Evolutionary conservation across 2,329 filamentous ascomycete genomes (phyloP).

Genomic region (Alternaria ventricosa): DNA sequence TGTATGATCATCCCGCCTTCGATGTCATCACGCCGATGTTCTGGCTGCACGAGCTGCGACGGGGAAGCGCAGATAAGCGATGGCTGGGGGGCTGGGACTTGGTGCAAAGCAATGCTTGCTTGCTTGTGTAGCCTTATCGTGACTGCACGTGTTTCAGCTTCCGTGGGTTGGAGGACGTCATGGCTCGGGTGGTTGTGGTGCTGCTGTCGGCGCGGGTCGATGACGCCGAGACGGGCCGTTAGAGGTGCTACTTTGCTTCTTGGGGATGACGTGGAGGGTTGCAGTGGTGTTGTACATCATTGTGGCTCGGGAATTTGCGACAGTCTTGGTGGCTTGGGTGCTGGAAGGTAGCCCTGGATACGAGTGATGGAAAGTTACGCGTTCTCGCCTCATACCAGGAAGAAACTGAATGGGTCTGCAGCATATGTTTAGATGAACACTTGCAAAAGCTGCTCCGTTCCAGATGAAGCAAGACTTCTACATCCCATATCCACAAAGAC

Average conservation of each 20-base stretch:
- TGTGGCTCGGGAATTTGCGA: not conserved
- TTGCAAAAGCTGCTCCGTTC: not conserved
- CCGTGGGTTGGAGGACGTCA: slow-evolving; percentile 2
- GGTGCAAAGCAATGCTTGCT: not conserved
- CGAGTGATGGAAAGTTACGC: not conserved
- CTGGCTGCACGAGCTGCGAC: not conserved
- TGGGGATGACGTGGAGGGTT: slow-evolving; percentile 1
- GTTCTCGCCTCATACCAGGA: not conserved
- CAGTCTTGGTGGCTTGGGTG: not conserved
- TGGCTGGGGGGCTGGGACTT: not conserved
- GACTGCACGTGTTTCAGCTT: slow-evolving; percentile 10
- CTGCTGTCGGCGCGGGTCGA: slow-evolving; percentile 6
- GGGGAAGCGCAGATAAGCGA: slow-evolving; percentile 4
- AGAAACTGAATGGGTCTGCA: not conserved
- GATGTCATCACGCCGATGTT: slow-evolving; percentile 7
- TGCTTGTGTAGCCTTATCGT: not conserved
- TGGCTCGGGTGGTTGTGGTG: not conserved
- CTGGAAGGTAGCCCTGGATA: not conserved
- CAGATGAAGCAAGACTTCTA: not conserved
- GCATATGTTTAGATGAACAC: not conserved
- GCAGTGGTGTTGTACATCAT: slow-evolving; percentile 1
- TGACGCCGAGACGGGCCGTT: slow-evolving; percentile 13
- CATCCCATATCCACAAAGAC: not conserved
- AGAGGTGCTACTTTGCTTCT: not conserved
- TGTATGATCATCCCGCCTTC: slow-evolving; percentile 4